Evolutionary conservation across 2,329 filamentous ascomycete species (phyloP).

Genomic region (Colletotrichum australisinense): DNA sequence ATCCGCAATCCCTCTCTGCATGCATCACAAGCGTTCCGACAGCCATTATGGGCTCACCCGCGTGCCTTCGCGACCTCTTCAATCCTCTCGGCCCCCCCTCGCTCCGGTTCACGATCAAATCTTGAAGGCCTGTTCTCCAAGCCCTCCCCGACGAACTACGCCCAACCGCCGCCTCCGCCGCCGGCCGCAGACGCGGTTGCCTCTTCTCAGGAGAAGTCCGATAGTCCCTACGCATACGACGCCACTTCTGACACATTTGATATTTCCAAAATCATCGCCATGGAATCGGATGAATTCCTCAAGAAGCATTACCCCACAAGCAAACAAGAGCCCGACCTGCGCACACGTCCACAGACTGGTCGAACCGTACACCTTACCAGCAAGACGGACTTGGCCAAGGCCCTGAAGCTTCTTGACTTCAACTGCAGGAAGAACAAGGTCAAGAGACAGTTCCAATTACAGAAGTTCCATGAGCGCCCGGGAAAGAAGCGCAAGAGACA

Average conservation of each 20-base stretch:
- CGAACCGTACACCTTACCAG: slow-evolving; percentile 55
- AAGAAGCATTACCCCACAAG: slow-evolving; percentile 26
- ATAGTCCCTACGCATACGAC: slow-evolving; percentile 30
- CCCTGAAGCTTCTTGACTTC: slow-evolving; percentile 55
- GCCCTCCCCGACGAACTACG: background rate
- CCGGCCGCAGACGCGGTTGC: background rate
- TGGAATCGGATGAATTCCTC: slow-evolving; percentile 42
- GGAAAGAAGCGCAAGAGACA: slow-evolving; percentile 84
- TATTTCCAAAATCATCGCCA: slow-evolving; percentile 49
- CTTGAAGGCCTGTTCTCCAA: background rate
- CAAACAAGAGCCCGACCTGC: slow-evolving; percentile 43
- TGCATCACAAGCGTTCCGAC: slow-evolving; percentile 11
- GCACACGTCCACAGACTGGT: slow-evolving; percentile 55
- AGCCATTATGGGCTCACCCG: slow-evolving; percentile 15
- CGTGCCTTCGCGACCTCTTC: slow-evolving; percentile 23
- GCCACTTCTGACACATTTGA: slow-evolving; percentile 41
- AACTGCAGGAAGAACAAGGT: slow-evolving; percentile 66
- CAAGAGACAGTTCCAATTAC: slow-evolving; percentile 62
- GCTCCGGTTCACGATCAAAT: background rate
- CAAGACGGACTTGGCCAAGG: slow-evolving; percentile 57
- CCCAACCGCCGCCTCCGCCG: slow-evolving; percentile 13
- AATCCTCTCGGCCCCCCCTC: background rate
- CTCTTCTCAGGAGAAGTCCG: background rate
- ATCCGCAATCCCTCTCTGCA: background rate
- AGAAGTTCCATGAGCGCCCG: slow-evolving; percentile 79